phyloP scores from a whole-genome alignment of 768 basidiomycete genomes.

The Pholiota microspora region DNA sequence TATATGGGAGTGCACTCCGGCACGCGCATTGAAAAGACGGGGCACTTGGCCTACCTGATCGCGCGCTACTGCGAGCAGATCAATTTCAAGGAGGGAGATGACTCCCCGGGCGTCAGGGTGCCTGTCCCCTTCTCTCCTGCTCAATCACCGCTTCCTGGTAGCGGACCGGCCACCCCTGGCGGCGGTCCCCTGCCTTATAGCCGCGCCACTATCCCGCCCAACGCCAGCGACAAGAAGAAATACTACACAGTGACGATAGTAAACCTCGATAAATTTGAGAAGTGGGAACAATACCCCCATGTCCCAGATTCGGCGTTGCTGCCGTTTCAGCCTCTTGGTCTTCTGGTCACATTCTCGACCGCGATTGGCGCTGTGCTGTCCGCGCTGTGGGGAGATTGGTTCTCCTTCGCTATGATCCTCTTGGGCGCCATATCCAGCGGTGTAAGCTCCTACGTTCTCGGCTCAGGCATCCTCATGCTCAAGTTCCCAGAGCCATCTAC shows the following conservation, averaged over 20 bases:
- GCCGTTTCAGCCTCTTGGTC: constrained; percentile 8
- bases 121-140: not conserved
- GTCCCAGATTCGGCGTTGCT: constrained; percentile 8
- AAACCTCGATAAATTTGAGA: constrained; percentile 8
- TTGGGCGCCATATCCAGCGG: constrained; percentile 15
- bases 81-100: not conserved
- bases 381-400: constrained; percentile 16
- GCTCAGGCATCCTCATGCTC: constrained; percentile 14
- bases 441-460: constrained; percentile 16
- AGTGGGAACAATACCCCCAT: constrained; percentile 4
- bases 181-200: no score
- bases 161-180: not conserved
- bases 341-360: constrained; percentile 11
- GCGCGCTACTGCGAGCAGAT: constrained; percentile 10
- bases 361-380: constrained; percentile 11
- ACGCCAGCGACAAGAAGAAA: not conserved
- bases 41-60: constrained; percentile 15
- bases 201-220: not conserved
- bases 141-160: not conserved
- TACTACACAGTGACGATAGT: constrained; percentile 10
- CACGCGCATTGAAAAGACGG: constrained; percentile 12
- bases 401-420: constrained; percentile 17
- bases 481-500: constrained; percentile 10
- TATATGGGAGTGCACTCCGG: constrained; percentile 16
- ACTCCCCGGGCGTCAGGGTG: not conserved